phyloP scores from a whole-genome alignment of 495 filamentous ascomycete species.

The Cryomyces minteri region DNA sequence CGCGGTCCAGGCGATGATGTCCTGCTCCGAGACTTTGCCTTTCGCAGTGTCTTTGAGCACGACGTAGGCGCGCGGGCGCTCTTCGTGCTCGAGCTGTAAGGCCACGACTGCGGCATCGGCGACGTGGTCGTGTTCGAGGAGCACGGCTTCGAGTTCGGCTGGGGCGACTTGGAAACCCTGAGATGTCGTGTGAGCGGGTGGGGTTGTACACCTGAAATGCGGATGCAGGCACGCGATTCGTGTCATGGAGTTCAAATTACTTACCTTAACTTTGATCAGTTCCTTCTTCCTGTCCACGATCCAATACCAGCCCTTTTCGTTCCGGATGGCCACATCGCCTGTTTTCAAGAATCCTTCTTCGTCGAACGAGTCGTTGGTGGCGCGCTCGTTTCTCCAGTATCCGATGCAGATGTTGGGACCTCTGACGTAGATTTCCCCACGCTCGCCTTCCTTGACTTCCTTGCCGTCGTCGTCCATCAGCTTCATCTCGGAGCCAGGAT shows the following conservation, averaged over 20 bases:
- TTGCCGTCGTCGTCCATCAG: conserved; percentile 18
- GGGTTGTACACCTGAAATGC: too few species aligned
- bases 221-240: too few species aligned
- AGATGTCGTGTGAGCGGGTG: too few species aligned
- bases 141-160: conserved; percentile 29
- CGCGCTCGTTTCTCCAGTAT: conserved; percentile 21
- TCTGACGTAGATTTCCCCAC: conserved; percentile 20
- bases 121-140: conserved; percentile 22
- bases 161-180: conserved; percentile 26
- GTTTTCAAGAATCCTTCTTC: conserved; percentile 20
- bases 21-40: conserved; percentile 8
- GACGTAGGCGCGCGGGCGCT: conserved; percentile 19
- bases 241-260: too few species aligned
- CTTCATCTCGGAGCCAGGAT: conserved; percentile 18
- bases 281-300: conserved; percentile 26
- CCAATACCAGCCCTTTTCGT: conserved; percentile 19
- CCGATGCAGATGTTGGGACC: conserved; percentile 23
- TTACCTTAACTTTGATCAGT: conserved; percentile 23
- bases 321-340: conserved; percentile 19
- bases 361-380: conserved; percentile 19
- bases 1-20: conserved; percentile 15
- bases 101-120: conserved; percentile 27
- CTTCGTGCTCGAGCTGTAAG: conserved; percentile 19
- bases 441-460: conserved; percentile 17
- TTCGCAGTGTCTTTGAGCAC: conserved; percentile 12